Evolutionary conservation across 2,329 filamentous ascomycete genomes (phyloP), one percentile per base, ranked within the genome.

Genomic region (Neofusicoccum cordaticola): DNA sequence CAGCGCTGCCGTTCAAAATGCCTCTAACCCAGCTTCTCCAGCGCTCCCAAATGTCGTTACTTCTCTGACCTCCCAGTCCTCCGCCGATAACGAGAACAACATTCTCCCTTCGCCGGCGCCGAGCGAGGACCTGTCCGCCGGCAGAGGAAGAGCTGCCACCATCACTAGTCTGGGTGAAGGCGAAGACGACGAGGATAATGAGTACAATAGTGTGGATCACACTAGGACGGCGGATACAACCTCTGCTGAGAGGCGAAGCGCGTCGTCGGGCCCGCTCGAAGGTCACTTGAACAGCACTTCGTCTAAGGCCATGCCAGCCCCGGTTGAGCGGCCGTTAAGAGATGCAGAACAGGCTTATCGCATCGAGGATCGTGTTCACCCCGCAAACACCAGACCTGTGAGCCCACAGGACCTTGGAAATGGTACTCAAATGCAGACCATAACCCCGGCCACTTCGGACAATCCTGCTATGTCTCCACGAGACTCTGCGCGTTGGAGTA

Each of bases 101-200:
- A 78, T 84, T 19, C 80, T 89, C 57, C 85, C 86, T 6, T 89
- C 88, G 13, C 87, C 88, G 37, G 83, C 86, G 12, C 83, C 85
- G 11, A 90, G 86, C 71, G 85, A 89, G 68, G 86, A 88, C 31
- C 12, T 37, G 27, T 7, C 39, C 27, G 6, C 12, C 4, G n/a
- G 13, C 9, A 35, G 31, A 60, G 56, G 17, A 15, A 45, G 56
- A 22, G 42, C 27, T 17, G 35, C 45, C n/a, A 51, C 47, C 12
- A 51, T 51, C 22, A 45, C 51, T 12, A 44, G 47, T 41, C 34
- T 62, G 15, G 58, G 44, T n/a, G 45, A 48, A n/a, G 58, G 42
- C 34, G 57, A 47, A 4, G 58, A 62, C 12, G 58, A 62, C 15
- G 44, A 42, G 4, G 27, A 15, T 35, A 27, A 27, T 19, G 13